These are phyloP conservation scores for Acacia pycnantha DNA, from an alignment of 331 rosid species.

Conservation along the genomic window DNA sequence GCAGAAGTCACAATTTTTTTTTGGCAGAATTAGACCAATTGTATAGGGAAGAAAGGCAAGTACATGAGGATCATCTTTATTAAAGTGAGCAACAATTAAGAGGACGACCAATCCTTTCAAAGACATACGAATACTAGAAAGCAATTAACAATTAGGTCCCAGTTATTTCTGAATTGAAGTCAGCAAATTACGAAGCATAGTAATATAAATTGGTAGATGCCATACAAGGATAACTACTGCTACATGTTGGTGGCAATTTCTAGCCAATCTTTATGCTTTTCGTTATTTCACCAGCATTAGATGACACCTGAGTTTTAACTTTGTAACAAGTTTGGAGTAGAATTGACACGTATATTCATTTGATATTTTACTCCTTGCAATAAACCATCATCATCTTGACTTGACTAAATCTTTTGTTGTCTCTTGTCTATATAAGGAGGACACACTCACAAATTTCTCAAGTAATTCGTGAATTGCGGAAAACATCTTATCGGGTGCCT, in stretches of 20 bases:
- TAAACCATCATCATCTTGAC: background rate
- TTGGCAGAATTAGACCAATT: background rate
- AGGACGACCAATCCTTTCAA: background rate
- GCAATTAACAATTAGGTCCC: background rate
- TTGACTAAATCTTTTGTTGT: slow-evolving; percentile 16
- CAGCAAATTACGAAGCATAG: background rate
- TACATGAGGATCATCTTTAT: background rate
- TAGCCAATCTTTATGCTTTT: background rate
- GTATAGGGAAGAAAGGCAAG: background rate
- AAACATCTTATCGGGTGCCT: slow-evolving; percentile 84
- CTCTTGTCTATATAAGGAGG: slow-evolving; percentile 60
- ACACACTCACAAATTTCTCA: slow-evolving; percentile 95
- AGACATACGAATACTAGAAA: background rate
- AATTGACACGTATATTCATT: background rate
- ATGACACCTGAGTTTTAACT: slow-evolving; percentile 16
- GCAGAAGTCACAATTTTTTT: background rate
- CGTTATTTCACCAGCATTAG: background rate
- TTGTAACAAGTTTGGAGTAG: background rate
- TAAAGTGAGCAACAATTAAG: background rate
- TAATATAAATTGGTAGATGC: background rate
- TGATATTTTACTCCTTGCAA: background rate
- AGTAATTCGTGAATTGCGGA: slow-evolving; percentile 77
- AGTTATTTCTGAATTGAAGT: background rate
- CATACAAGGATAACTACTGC: background rate
- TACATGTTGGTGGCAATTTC: background rate